These are phyloP conservation scores for Dicorynia guianensis DNA, from an alignment of 306 rosid genomes.

Conservation along the genomic window DNA sequence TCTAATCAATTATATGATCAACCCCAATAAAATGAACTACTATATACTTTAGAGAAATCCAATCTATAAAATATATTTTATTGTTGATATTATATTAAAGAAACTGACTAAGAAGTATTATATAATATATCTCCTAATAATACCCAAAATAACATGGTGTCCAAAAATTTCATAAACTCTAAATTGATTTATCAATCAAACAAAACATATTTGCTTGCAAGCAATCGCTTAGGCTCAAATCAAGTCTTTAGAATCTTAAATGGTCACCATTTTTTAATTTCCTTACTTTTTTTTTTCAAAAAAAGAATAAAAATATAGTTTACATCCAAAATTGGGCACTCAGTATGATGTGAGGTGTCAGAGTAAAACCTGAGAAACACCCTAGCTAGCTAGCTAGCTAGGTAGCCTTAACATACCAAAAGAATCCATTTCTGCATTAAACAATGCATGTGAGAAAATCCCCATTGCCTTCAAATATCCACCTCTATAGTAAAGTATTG, in stretches of 20 bases:
- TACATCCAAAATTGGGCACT: too few species aligned
- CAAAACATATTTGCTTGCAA: constrained; percentile 3
- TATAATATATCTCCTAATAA: background rate
- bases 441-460: constrained; percentile 60
- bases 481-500: constrained; percentile 39
- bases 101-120: background rate
- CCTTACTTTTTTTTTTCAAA: too few species aligned
- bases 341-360: too few species aligned
- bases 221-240: constrained; percentile 31
- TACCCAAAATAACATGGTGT: background rate
- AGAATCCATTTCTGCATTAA: constrained; percentile 41
- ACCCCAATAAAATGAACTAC: too few species aligned
- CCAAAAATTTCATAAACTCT: too few species aligned
- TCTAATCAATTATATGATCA: too few species aligned
- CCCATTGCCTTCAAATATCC: constrained; percentile 38
- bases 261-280: too few species aligned
- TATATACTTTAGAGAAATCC: too few species aligned
- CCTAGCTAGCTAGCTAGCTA: background rate
- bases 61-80: too few species aligned
- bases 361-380: constrained; percentile 2
- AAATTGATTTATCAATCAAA: too few species aligned
- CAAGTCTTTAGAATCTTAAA: constrained; percentile 1
- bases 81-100: background rate
- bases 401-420: too few species aligned
- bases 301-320: too few species aligned